A percentile compares a stretch with the other conserved stretches of the same genome.
Conservation (phyloP, 192 early-diverging fungal species). For the Coemansia sp. region DNA sequence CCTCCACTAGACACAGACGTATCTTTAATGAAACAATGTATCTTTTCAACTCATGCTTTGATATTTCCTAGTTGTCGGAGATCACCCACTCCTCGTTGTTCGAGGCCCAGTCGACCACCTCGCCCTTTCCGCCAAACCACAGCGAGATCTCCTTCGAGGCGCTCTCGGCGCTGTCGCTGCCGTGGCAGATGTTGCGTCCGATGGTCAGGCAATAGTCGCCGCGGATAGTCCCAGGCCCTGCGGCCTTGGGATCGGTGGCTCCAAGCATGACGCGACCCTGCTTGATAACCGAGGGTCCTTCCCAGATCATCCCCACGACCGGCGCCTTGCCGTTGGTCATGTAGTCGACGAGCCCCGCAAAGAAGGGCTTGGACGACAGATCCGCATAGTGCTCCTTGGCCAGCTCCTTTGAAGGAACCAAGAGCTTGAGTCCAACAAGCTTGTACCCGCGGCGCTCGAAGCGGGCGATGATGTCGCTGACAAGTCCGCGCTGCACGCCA, state of each 20-base stretch:
- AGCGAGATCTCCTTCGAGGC: constrained; percentile 78
- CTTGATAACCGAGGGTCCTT: constrained; percentile 82
- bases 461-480: constrained; percentile 82
- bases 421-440: constrained; percentile 80
- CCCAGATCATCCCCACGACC: constrained; percentile 82
- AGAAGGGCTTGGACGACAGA: constrained; percentile 83
- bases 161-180: constrained; percentile 81
- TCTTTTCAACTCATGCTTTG: too few relatives aligned
- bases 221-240: constrained; percentile 88
- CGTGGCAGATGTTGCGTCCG: constrained; percentile 86
- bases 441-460: constrained; percentile 92
- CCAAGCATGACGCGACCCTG: constrained; percentile 87
- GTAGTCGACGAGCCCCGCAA: constrained; percentile 84
- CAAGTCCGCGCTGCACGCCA: constrained; percentile 82
- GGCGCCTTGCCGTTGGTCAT: constrained; percentile 88
- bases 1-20: too few relatives aligned
- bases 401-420: constrained; percentile 61
- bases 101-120: constrained; percentile 61
- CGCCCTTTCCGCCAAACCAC: constrained; percentile 70
- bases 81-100: constrained; percentile 69
- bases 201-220: constrained; percentile 78
- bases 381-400: constrained; percentile 90
- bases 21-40: too few relatives aligned
- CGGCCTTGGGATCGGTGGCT: constrained; percentile 86
- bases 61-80: constrained; percentile 61